A percentile compares a stretch with the other conserved stretches of the same genome.
Conservation (phyloP, 306 rosid species). For the Dalbergia oliveri region DNA sequence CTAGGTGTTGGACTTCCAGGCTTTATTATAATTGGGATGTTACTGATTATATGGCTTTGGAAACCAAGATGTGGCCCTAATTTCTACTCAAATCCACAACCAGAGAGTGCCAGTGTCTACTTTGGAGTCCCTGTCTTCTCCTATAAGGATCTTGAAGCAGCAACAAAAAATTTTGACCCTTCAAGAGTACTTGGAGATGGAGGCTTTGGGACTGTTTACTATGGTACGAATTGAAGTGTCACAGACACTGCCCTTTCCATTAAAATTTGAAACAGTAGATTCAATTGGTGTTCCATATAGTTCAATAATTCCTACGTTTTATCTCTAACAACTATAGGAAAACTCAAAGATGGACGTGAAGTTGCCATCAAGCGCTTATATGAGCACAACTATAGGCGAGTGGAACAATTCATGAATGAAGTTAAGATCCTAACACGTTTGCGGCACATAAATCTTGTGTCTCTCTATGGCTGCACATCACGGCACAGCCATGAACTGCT, state of each 20-base stretch:
- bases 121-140: too few relatives aligned
- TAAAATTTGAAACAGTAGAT: background rate
- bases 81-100: too few relatives aligned
- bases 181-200: too few relatives aligned
- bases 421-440: conserved; percentile 65
- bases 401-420: conserved; percentile 72
- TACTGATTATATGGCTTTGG: too few relatives aligned
- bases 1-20: too few relatives aligned
- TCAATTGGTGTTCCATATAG: background rate
- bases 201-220: conserved; percentile 53
- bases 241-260: background rate
- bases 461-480: conserved; percentile 78
- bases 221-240: conserved; percentile 37
- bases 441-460: conserved; percentile 64
- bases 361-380: conserved; percentile 70
- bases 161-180: too few relatives aligned
- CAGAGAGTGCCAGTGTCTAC: too few relatives aligned
- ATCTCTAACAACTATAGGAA: conserved; percentile 47
- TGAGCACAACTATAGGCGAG: conserved; percentile 55
- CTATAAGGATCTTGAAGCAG: too few relatives aligned
- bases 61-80: too few relatives aligned
- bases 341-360: conserved; percentile 74
- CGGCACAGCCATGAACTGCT: conserved; percentile 59
- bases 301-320: background rate
- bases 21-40: too few relatives aligned